Evolutionary conservation across 495 filamentous ascomycete genomes (phyloP).

Genomic region (Aspergillus taichungensis): DNA sequence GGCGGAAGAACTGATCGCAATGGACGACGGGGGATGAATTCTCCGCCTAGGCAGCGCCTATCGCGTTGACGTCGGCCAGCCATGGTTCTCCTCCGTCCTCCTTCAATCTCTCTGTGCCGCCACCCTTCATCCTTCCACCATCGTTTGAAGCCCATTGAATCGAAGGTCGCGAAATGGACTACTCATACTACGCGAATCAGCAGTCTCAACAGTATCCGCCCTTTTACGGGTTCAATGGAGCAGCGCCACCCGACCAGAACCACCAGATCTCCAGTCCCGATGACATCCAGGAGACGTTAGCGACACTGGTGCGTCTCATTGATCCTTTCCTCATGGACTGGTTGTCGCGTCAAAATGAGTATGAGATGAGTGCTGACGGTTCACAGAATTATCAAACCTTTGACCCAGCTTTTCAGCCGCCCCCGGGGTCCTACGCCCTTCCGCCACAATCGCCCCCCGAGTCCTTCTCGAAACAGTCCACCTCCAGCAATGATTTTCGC

Average conservation of each 20-base stretch:
- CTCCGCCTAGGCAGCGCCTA: too few species aligned
- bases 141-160: too few species aligned
- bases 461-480: slow-evolving; percentile 33
- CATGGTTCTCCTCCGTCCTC: background rate
- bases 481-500: slow-evolving; percentile 22
- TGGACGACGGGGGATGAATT: too few species aligned
- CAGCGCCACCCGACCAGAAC: slow-evolving; percentile 30
- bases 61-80: background rate
- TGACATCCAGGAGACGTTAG: slow-evolving; percentile 20
- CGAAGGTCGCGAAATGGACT: slow-evolving; percentile 26
- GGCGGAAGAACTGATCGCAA: too few species aligned
- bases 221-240: slow-evolving; percentile 31
- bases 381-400: slow-evolving; percentile 29
- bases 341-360: background rate
- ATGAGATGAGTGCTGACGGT: background rate
- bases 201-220: slow-evolving; percentile 29
- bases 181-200: slow-evolving; percentile 26
- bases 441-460: slow-evolving; percentile 39
- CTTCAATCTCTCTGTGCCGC: background rate
- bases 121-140: too few species aligned
- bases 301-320: slow-evolving; percentile 21
- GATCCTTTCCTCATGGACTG: background rate
- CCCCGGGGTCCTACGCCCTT: slow-evolving; percentile 19
- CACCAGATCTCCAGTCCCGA: slow-evolving; percentile 15
- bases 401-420: slow-evolving; percentile 28